Evolutionary conservation across 805 yeast genomes (phyloP), one percentile per base, ranked within the genome.

Genomic region (Osmozyma mogii): DNA sequence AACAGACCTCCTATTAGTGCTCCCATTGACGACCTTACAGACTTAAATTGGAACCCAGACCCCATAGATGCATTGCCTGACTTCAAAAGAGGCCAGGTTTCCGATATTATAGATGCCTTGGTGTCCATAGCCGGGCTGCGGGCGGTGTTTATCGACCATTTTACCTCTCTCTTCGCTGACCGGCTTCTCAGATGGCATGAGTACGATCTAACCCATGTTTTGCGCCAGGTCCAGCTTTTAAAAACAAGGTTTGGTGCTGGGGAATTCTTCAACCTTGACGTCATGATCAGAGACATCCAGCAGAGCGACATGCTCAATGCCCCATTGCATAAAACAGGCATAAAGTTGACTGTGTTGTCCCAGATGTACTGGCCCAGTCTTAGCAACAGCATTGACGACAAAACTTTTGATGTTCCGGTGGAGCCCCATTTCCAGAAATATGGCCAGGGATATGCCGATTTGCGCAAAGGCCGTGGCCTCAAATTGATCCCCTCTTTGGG

Each of bases 1-100:
- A 47, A 19, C 12, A 25, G 14, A 4, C 17, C 25, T n/a, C 33
- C 29, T 4, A 24, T 24, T 4, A 11, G 29, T 5, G 36, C 40
- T 4, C 27, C 34, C 4, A 37, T 45, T 5, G 73, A 70, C 24
- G 73, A 67, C 22, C 47, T 61, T 28, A 41, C 59, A 8, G 76
- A 70, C 39, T 45, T 75, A 3, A 59, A 69, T 27, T 84, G 95
- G 95, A 51, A 52, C 6, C 95, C 95, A 0, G 94, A 84, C 42
- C 95, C 95, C 0, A 68, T 83, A 10, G 95, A 85, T 56, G 94
- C 95, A 0, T 68, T 87, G n/a, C 84, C 88, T 0, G 94, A 84
- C 50, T 85, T 82, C 56, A 68, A 72, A 25, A 72, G 73, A 36
- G 68, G 66, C 8, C 65, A 68, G 25, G 74, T 70, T 14, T 69